These are phyloP conservation scores for Scedosporium boydii DNA, from an alignment of 2,329 filamentous ascomycete species.

Conservation along the genomic window DNA sequence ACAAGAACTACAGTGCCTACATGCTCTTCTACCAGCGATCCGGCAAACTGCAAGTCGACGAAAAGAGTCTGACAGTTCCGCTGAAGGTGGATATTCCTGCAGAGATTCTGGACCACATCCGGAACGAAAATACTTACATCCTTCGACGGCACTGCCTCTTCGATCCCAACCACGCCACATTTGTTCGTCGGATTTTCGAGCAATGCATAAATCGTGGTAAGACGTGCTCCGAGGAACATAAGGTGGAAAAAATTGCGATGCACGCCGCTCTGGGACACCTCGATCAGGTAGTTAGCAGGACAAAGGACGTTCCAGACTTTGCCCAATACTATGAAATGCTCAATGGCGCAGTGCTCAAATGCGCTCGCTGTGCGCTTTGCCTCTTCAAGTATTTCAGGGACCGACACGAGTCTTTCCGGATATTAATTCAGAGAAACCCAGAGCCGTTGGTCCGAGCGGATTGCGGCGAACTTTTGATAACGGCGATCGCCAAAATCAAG, in stretches of 20 bases:
- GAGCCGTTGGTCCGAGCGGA: conserved; percentile 46
- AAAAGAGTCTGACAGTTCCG: conserved; percentile 24
- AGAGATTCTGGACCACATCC: conserved; percentile 49
- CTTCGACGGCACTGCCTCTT: conserved; percentile 72
- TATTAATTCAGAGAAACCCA: conserved; percentile 53
- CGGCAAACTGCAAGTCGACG: conserved; percentile 49
- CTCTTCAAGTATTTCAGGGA: conserved; percentile 52
- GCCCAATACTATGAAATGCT: conserved; percentile 41
- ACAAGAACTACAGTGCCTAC: conserved; percentile 81
- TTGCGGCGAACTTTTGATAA: conserved; percentile 40
- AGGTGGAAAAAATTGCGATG: conserved; percentile 40
- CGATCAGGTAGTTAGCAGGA: conserved; percentile 64
- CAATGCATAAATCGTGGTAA: conserved; percentile 29
- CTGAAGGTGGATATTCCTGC: conserved; percentile 35
- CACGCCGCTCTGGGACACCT: conserved; percentile 53
- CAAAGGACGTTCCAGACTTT: conserved; percentile 59
- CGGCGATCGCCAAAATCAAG: conserved; percentile 44
- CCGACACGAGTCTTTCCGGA: conserved; percentile 49
- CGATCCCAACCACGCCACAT: conserved; percentile 59
- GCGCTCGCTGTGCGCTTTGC: conserved; percentile 45
- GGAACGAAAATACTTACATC: conserved; percentile 61
- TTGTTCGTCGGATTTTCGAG: conserved; percentile 54
- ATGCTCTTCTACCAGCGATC: conserved; percentile 95
- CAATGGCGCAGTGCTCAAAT: conserved; percentile 36
- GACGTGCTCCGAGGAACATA: conserved; percentile 32